phyloP scores from a whole-genome alignment of 164 flowering plant species.

The Aristolochia contorta region DNA sequence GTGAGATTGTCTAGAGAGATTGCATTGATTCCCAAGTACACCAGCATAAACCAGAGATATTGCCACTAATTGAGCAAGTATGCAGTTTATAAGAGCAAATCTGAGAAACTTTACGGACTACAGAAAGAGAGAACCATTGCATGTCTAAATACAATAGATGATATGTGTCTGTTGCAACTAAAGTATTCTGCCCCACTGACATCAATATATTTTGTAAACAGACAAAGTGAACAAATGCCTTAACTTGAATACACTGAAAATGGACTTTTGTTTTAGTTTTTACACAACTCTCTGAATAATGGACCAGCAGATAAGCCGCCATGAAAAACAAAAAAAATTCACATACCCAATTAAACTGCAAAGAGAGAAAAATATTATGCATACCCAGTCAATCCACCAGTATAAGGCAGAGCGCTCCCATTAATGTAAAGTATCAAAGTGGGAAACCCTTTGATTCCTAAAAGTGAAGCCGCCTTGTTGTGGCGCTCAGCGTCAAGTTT shows the following conservation, averaged over 20 bases:
- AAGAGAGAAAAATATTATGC: conserved; percentile 2
- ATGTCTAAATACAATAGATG: too few species aligned
- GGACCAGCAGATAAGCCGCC: too few species aligned
- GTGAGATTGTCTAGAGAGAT: not conserved
- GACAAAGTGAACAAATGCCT: too few species aligned
- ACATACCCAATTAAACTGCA: not conserved
- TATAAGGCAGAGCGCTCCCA: conserved; percentile 57
- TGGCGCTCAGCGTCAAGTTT: conserved; percentile 81
- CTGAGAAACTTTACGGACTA: not conserved
- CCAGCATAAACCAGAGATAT: not conserved
- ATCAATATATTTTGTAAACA: too few species aligned
- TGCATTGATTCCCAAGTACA: not conserved
- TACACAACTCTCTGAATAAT: too few species aligned
- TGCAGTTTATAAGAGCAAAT: not conserved
- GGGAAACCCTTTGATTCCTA: conserved; percentile 85
- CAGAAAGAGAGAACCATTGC: too few species aligned
- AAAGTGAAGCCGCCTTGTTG: conserved; percentile 50
- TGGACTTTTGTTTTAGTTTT: too few species aligned
- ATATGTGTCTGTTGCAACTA: too few species aligned
- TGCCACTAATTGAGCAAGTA: not conserved
- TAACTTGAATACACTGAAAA: too few species aligned
- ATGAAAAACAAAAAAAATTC: too few species aligned
- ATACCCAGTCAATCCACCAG: conserved; percentile 80
- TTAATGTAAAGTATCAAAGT: conserved; percentile 70
- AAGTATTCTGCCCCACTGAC: too few species aligned